A percentile compares a stretch with the other conserved stretches of the same genome.
These are phyloP conservation scores for Botryosphaeria dothidea DNA, from an alignment of 2,329 filamentous ascomycete species.

Conservation along the genomic window DNA sequence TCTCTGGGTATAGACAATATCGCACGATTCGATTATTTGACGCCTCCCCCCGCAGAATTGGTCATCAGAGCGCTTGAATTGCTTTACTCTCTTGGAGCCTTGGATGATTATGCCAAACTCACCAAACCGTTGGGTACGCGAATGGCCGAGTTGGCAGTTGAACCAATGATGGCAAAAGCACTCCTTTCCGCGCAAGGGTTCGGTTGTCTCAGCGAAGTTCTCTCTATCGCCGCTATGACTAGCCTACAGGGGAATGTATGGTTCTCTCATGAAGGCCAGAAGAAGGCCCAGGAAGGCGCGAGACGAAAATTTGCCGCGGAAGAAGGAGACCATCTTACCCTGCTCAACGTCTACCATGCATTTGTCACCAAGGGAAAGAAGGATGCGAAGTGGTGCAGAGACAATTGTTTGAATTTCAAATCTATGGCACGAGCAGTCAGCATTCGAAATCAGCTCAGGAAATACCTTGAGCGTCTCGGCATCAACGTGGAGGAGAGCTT, in stretches of 20 bases:
- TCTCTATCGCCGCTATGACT: slow-evolving; percentile 93
- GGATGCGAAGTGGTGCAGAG: slow-evolving; percentile 81
- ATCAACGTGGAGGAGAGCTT: slow-evolving; percentile 67
- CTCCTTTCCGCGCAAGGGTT: slow-evolving; percentile 75
- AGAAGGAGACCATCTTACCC: slow-evolving; percentile 89
- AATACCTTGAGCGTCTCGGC: slow-evolving; percentile 84
- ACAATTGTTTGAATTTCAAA: slow-evolving; percentile 86
- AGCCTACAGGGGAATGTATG: slow-evolving; percentile 81
- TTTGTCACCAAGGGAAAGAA: slow-evolving; percentile 83
- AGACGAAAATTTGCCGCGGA: slow-evolving; percentile 84
- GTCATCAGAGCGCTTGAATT: slow-evolving; percentile 85
- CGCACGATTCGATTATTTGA: slow-evolving; percentile 84
- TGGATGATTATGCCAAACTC: slow-evolving; percentile 88
- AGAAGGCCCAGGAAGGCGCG: slow-evolving; percentile 71
- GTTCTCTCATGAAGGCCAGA: slow-evolving; percentile 77
- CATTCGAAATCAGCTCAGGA: slow-evolving; percentile 80
- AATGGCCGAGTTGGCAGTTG: slow-evolving; percentile 91
- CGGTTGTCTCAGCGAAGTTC: slow-evolving; percentile 78
- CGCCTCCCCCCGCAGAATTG: slow-evolving; percentile 79
- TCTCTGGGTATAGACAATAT: slow-evolving; percentile 95
- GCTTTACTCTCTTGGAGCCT: slow-evolving; percentile 79
- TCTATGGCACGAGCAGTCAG: slow-evolving; percentile 78
- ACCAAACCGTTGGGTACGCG: slow-evolving; percentile 83
- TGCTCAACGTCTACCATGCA: slow-evolving; percentile 89
- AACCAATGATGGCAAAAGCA: slow-evolving; percentile 94